Base-by-base conservation (phyloP, 495 filamentous ascomycete genomes). In the Aspergillus cristatus region DNA sequence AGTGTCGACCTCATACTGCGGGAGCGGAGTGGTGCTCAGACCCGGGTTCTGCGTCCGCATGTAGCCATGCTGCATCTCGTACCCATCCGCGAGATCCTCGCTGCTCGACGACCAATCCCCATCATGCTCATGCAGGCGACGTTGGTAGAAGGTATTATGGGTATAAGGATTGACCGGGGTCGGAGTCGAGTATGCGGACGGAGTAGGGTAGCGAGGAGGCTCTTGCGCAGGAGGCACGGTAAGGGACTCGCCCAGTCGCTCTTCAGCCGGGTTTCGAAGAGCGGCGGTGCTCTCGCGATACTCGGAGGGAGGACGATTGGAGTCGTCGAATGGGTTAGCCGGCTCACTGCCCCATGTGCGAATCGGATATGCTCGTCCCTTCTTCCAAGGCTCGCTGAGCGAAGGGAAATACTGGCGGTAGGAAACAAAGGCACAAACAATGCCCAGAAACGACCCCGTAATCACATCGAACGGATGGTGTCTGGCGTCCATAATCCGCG, bases 391-490 rank as follows among this genome's bases (percentile, higher is more conserved):
- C 35, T 80, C 70, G 24, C 46, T 54, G 18, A 81, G 43, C 2
- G 76, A 54, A 10, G 77, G 77, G 46, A 74, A 75, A 43, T 76
- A 76, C 50, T 75, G 73, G 31, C 58, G 67, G 43, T 75, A 76
- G 8, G 72, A 55, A 35, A 67, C 48, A 37, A 53, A 65, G 32
- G 69, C 73, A 36, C 63, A 62, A 30, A 54, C 35, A 14, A 68
- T 47, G 3, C 84, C 84, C 32, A 89, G 75, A 2, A 82, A 50
- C 14, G 72, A 80, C 6, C 86, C 86, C 17, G 81, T 84, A 15
- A 94, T 67, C 30, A 93, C 87, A 42, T 94, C 87, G 59, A 94
- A 93, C 10, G 81, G 84, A 60, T 93, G 86, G 47, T 94, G 87
- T 7, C 86, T 72, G 50, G 82, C 86, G 52, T 94, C 87, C 70